Conservation (phyloP, 306 rosid species). For the Cucumis melo region DNA sequence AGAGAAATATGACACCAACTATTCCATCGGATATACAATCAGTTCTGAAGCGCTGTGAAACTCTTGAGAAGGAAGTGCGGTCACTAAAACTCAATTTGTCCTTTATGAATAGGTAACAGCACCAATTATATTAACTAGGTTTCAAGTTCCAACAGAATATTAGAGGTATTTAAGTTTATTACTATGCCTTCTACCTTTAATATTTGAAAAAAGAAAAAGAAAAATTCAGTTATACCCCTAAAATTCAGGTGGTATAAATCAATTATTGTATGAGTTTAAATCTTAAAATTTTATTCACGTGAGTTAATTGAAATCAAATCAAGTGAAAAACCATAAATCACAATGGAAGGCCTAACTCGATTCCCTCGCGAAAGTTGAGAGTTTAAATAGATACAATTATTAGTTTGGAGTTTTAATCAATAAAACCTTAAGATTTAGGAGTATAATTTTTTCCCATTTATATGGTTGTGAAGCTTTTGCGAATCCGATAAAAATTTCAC, state of each 20-base stretch:
- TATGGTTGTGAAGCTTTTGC: not conserved
- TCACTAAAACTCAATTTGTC: conserved; percentile 77
- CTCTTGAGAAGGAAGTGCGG: conserved; percentile 89
- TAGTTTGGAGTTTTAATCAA: not conserved
- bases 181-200: not conserved
- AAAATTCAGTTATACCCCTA: too few relatives aligned
- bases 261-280: too few relatives aligned
- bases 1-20: conserved; percentile 62
- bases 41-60: conserved; percentile 72
- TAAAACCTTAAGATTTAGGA: too few relatives aligned
- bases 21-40: conserved; percentile 84
- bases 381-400: too few relatives aligned
- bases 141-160: not conserved
- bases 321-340: not conserved
- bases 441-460: not conserved
- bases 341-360: too few relatives aligned
- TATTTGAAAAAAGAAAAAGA: too few relatives aligned
- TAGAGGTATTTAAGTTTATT: not conserved
- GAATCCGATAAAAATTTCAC: not conserved
- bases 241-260: too few relatives aligned
- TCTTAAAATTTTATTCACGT: too few relatives aligned
- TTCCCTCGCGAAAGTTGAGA: not conserved
- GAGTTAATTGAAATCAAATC: too few relatives aligned
- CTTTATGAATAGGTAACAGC: conserved; percentile 82
- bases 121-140: not conserved